Conservation (phyloP, 2,329 filamentous ascomycete genomes). For the Sclerotinia subarctica region DNA sequence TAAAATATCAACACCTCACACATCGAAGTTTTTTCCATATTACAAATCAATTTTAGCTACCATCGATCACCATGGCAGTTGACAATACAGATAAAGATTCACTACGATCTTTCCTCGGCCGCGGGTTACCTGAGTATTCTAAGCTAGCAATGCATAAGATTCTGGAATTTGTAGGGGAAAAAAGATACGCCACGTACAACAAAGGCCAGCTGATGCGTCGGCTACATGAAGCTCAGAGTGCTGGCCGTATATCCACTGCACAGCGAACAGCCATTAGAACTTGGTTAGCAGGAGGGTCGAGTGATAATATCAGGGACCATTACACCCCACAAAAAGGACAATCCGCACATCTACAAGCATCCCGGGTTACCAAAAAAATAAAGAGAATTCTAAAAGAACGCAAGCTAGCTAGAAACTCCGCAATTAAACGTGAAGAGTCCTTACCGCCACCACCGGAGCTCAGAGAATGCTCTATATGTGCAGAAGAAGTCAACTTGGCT, state of each 20-base stretch:
- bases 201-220: neutral
- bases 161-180: neutral
- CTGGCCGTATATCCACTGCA: neutral
- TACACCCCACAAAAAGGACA: neutral
- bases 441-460: neutral
- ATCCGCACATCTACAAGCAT: neutral
- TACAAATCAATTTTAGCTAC: neutral
- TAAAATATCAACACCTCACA: neutral
- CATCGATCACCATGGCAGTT: neutral
- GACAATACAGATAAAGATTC: no score
- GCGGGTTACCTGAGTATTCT: neutral
- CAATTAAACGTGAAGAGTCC: neutral
- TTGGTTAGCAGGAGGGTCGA: neutral
- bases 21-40: neutral
- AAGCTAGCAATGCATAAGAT: neutral
- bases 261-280: neutral
- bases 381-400: neutral
- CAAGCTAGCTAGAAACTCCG: neutral
- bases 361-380: neutral
- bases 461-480: neutral
- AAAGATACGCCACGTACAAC: neutral
- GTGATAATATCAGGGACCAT: neutral
- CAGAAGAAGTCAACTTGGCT: neutral
- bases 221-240: neutral
- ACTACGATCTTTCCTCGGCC: neutral